These are phyloP conservation scores for Alloteropsis semialata DNA, from an alignment of 176 grass and related monocot species.

Conservation along the genomic window DNA sequence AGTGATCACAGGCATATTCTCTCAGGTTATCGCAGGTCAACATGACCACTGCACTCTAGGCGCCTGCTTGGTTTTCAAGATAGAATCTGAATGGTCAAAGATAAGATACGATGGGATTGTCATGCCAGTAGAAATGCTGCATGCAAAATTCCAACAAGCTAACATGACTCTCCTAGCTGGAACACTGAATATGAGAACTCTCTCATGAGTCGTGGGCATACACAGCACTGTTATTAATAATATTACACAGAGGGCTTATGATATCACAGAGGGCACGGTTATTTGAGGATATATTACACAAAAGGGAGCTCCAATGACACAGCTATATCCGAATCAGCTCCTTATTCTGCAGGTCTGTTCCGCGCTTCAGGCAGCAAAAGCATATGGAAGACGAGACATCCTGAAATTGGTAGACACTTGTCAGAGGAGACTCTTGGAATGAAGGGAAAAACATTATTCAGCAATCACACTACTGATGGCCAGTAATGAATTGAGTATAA, in stretches of 20 bases:
- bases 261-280: background rate
- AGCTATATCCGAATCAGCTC: background rate
- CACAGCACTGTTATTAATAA: constrained; percentile 19
- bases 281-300: constrained; percentile 22
- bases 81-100: background rate
- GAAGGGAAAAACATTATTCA: background rate
- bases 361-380: background rate
- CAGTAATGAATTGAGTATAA: background rate
- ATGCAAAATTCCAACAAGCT: background rate
- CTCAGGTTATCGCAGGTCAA: background rate
- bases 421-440: background rate
- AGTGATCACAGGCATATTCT: background rate
- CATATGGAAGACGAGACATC: background rate
- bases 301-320: background rate
- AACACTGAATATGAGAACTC: background rate
- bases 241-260: constrained; percentile 22
- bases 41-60: background rate
- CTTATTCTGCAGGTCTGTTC: constrained; percentile 12
- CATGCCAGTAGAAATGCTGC: background rate
- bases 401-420: constrained; percentile 23
- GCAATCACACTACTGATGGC: background rate
- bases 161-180: background rate
- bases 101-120: background rate
- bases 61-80: background rate
- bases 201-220: background rate